phyloP scores from a whole-genome alignment of 768 basidiomycete species.

The Pleurotus eryngii region DNA sequence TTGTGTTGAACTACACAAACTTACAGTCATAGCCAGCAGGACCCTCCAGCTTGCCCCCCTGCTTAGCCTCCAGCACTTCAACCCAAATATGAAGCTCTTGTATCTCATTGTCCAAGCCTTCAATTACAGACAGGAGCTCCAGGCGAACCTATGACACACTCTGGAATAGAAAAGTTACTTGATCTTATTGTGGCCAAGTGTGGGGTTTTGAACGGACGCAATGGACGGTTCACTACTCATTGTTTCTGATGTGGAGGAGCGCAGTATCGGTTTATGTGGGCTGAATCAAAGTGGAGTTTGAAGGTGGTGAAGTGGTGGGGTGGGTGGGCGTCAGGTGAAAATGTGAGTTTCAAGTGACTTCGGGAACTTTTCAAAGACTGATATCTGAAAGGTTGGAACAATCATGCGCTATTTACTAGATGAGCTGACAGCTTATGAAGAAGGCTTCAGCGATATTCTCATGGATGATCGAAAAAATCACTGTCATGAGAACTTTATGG shows the following conservation, averaged over 20 bases:
- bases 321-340: slow-evolving; percentile 21
- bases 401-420: slow-evolving; percentile 26
- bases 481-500: slow-evolving; percentile 22
- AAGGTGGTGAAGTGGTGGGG: slow-evolving; percentile 26
- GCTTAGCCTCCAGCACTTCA: no score
- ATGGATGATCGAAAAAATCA: slow-evolving; percentile 13
- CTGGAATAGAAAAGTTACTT: slow-evolving; percentile 19
- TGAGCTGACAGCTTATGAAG: slow-evolving; percentile 25
- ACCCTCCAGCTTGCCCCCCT: no score
- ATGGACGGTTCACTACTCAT: slow-evolving; percentile 22
- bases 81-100: no score
- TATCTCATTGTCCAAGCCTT: no score
- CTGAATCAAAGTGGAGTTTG: slow-evolving; percentile 22
- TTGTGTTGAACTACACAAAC: no score
- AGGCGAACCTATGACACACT: slow-evolving; percentile 17
- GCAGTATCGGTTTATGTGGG: slow-evolving; percentile 26
- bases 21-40: no score
- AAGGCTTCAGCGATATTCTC: slow-evolving; percentile 20
- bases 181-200: slow-evolving; percentile 17
- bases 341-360: slow-evolving; percentile 3
- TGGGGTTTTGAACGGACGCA: slow-evolving; percentile 10
- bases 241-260: slow-evolving; percentile 23
- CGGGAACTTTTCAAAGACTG: background rate
- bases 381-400: slow-evolving; percentile 13
- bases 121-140: no score